These are phyloP conservation scores for Trametes meyenii DNA, from an alignment of 768 basidiomycete genomes.

Conservation along the genomic window DNA sequence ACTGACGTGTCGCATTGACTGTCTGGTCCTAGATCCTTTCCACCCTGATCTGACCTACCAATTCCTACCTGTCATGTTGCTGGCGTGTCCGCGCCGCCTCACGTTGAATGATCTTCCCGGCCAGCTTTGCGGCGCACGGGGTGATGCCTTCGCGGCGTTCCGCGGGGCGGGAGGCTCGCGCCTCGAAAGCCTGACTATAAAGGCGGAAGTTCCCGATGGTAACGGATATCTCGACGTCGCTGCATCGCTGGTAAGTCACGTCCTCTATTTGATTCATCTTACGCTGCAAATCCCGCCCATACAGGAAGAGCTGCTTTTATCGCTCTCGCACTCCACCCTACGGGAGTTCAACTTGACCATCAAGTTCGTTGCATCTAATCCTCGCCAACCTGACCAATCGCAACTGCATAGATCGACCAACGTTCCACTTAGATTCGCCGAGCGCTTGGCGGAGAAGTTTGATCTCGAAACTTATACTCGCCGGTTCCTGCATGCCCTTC, in stretches of 20 bases:
- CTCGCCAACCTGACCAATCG: not conserved
- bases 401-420: not conserved
- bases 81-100: not conserved
- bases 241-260: not conserved
- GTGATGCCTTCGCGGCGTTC: not conserved
- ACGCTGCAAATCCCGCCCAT: not conserved
- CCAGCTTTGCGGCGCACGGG: not conserved
- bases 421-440: not conserved
- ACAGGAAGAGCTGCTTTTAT: too few relatives aligned
- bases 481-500: not conserved
- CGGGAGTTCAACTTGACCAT: too few relatives aligned
- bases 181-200: not conserved
- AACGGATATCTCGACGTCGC: not conserved
- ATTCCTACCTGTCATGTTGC: not conserved
- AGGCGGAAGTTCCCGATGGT: not conserved
- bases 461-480: not conserved
- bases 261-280: not conserved
- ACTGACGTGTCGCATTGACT: not conserved
- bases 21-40: not conserved
- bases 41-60: not conserved
- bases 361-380: not conserved
- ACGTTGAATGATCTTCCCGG: not conserved
- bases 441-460: not conserved
- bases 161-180: not conserved
- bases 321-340: too few relatives aligned